Percentiles rank a stretch among this genome's conserved stretches.
phyloP scores from a whole-genome alignment of 2,329 filamentous ascomycete species.

The Epichloe typhina region DNA sequence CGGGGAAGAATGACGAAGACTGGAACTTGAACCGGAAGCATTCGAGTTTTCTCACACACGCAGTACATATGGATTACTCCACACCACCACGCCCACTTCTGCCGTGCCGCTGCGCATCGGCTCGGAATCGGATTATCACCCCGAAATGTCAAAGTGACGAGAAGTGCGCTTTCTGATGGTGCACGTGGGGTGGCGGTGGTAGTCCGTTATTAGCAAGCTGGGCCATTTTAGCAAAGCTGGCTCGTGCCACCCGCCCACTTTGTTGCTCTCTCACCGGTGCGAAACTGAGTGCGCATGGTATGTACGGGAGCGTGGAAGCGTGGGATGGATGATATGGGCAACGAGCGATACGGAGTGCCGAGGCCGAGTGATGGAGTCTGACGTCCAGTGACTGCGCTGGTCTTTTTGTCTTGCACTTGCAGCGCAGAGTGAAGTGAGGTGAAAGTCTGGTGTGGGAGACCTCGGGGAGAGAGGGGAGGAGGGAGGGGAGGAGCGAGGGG shows the following conservation, averaged over 20 bases:
- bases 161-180: background rate
- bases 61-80: no score
- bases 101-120: background rate
- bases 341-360: no score
- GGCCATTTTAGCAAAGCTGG: background rate
- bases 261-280: background rate
- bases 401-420: no score
- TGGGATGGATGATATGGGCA: no score
- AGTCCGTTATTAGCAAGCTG: background rate
- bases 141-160: background rate
- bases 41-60: background rate
- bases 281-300: background rate
- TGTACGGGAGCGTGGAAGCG: background rate
- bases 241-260: slow-evolving; percentile 1
- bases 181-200: background rate
- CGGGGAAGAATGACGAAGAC: background rate
- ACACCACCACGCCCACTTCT: background rate
- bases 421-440: no score
- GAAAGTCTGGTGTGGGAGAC: no score
- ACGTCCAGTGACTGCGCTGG: no score
- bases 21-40: background rate
- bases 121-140: background rate
- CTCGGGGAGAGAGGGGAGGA: no score
- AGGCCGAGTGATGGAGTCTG: background rate
- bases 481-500: no score